These are phyloP conservation scores for Paratinospora sagittata DNA, from an alignment of 164 flowering plant species.

Conservation along the genomic window DNA sequence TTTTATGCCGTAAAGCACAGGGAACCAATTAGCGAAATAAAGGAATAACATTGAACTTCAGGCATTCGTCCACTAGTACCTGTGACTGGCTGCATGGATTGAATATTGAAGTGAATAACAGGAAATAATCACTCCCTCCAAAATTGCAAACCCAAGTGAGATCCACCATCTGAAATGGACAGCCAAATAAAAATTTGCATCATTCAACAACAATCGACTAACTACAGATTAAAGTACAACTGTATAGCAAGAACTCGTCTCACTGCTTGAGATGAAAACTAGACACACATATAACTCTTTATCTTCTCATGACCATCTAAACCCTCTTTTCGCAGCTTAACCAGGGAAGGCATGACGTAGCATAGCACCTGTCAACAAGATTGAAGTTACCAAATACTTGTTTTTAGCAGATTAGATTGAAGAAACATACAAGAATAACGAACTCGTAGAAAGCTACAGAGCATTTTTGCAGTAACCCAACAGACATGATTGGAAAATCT, in stretches of 20 bases:
- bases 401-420: not conserved
- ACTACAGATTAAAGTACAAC: constrained; percentile 11
- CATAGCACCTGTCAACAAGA: constrained; percentile 64
- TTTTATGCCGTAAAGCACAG: not conserved
- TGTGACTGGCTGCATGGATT: constrained; percentile 68
- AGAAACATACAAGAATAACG: not conserved
- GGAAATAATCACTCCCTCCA: constrained; percentile 65
- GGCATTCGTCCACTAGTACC: constrained; percentile 31
- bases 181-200: constrained; percentile 13
- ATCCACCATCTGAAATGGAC: constrained; percentile 87
- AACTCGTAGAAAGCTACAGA: not conserved
- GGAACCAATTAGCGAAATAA: not conserved
- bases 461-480: not conserved
- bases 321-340: constrained; percentile 98
- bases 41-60: not conserved
- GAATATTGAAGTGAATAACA: constrained; percentile 84
- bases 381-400: not conserved
- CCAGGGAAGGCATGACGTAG: constrained; percentile 79
- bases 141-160: constrained; percentile 79
- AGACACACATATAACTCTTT: constrained; percentile 98
- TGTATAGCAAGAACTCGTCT: constrained; percentile 36
- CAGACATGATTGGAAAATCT: not conserved
- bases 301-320: constrained; percentile 96
- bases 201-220: constrained; percentile 5
- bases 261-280: constrained; percentile 66